These are phyloP conservation scores for Penicillium sp. DNA, from an alignment of 2,329 filamentous ascomycete species.

Conservation along the genomic window DNA sequence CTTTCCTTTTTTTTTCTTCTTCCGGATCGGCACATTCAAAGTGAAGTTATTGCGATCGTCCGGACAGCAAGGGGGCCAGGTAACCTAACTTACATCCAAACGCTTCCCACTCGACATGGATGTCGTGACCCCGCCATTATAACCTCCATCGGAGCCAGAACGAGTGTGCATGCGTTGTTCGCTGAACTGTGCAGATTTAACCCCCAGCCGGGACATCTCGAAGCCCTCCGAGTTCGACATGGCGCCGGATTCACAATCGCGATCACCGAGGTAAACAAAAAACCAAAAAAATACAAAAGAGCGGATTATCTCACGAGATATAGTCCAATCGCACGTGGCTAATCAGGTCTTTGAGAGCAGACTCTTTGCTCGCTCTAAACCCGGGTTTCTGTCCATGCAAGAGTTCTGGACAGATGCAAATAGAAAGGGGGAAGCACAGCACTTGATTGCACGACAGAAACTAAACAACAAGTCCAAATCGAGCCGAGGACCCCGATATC, in stretches of 20 bases:
- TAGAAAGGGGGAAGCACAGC: background rate
- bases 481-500: background rate
- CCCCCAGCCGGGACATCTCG: conserved; percentile 15
- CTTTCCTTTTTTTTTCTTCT: background rate
- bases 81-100: conserved; percentile 21
- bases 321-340: background rate
- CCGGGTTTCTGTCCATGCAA: background rate
- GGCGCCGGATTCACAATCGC: background rate
- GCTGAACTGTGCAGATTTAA: conserved; percentile 16
- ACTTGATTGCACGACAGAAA: background rate
- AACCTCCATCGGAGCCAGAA: conserved; percentile 14
- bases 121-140: conserved; percentile 20
- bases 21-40: background rate
- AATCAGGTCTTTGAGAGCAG: conserved; percentile 3
- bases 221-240: conserved; percentile 18
- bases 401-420: background rate
- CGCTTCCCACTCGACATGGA: conserved; percentile 24
- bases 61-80: background rate
- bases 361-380: background rate
- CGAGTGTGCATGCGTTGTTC: conserved; percentile 11
- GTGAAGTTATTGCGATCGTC: background rate
- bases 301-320: background rate
- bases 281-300: background rate
- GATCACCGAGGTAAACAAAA: background rate
- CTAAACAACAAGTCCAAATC: background rate